Percentiles rank a stretch among this genome's conserved stretches.
phyloP scores from a whole-genome alignment of 2,329 filamentous ascomycete species.

The Colletotrichum kahawae region DNA sequence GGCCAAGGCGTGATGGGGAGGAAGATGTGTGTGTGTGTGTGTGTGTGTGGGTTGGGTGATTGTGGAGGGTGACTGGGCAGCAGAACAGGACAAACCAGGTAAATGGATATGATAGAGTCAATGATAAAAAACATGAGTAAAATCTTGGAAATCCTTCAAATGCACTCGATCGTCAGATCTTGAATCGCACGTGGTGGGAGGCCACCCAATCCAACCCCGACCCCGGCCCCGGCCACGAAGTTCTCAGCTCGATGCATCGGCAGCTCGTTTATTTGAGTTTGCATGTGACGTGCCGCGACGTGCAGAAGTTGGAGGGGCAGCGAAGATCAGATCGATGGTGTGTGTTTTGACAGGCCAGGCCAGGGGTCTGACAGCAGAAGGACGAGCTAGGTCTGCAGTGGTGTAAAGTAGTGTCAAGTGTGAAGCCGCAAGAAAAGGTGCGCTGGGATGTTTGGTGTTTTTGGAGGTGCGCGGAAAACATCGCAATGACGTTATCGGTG shows the following conservation, averaged over 20 bases:
- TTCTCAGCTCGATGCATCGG: background rate
- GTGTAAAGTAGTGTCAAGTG: no score
- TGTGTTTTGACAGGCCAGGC: background rate
- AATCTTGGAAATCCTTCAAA: background rate
- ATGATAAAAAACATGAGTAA: background rate
- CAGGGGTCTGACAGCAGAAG: background rate
- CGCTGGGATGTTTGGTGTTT: background rate
- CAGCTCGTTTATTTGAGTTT: background rate
- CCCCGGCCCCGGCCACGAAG: background rate
- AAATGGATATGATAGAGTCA: background rate
- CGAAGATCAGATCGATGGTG: background rate
- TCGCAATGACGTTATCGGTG: constrained; percentile 22
- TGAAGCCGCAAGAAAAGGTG: no score
- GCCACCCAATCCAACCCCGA: background rate
- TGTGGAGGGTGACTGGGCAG: background rate
- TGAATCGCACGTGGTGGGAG: background rate
- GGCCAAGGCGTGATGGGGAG: background rate
- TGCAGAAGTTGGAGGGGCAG: background rate
- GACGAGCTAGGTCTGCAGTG: background rate
- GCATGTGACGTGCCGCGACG: background rate
- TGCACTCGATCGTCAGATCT: background rate
- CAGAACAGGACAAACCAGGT: background rate
- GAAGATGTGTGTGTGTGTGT: no score
- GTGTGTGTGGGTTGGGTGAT: background rate
- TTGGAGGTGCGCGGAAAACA: background rate